Evolutionary conservation across 495 filamentous ascomycete genomes (phyloP).

Genomic region (Penicillium silybi): DNA sequence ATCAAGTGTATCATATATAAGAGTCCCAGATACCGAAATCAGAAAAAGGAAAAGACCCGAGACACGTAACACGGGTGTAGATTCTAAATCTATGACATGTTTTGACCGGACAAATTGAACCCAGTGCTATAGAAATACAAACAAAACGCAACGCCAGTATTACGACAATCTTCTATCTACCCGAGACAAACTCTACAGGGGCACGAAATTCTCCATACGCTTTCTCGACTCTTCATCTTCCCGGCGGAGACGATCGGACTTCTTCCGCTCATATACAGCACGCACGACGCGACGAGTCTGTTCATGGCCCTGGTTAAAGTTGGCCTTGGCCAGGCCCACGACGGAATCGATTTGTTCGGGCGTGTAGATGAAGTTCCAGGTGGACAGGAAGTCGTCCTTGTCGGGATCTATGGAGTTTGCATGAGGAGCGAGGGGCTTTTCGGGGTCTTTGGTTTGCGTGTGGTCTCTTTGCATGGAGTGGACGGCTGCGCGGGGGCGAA

Average conservation of each 20-base stretch:
- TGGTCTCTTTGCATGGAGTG: slow-evolving; percentile 14
- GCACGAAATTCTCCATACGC: slow-evolving; percentile 39
- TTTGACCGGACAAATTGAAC: neutral
- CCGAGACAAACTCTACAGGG: slow-evolving; percentile 16
- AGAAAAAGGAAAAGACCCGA: neutral
- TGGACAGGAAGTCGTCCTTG: slow-evolving; percentile 78
- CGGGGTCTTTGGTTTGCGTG: slow-evolving; percentile 16
- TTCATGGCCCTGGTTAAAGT: slow-evolving; percentile 76
- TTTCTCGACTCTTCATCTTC: slow-evolving; percentile 49
- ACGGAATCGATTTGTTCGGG: slow-evolving; percentile 80
- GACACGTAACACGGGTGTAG: neutral
- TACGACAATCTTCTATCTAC: neutral
- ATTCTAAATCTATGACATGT: neutral
- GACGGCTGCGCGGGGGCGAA: slow-evolving; percentile 22
- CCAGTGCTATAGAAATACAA: neutral
- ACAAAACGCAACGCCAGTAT: neutral
- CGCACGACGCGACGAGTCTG: slow-evolving; percentile 72
- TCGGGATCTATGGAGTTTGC: slow-evolving; percentile 77
- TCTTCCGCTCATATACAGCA: slow-evolving; percentile 92
- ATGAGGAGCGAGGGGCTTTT: slow-evolving; percentile 33
- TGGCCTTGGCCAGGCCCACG: slow-evolving; percentile 75
- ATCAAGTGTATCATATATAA: neutral
- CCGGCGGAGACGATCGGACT: slow-evolving; percentile 56
- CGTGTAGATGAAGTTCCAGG: slow-evolving; percentile 96
- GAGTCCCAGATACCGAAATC: neutral